Evolutionary conservation across 208 protist species (phyloP), one percentile per base, ranked within the genome.

Genomic region (Leishmania tarentolae): DNA sequence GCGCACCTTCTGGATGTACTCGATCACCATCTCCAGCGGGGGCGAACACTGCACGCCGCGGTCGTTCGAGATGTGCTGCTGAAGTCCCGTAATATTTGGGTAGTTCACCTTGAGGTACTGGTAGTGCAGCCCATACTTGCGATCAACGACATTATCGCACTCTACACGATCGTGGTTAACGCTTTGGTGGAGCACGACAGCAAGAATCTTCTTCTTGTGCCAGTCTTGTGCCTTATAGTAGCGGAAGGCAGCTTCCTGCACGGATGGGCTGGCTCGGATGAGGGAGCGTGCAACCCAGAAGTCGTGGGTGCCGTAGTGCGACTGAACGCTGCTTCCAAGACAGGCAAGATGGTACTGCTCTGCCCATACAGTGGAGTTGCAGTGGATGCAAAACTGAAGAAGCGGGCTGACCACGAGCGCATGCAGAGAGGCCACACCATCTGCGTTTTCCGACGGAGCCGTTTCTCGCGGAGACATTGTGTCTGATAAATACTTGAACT

Each of bases 201-300:
- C 85, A 35, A 85, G 75, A 44, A 86, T 77, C 6, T 73, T 66
- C 50, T 70, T 65, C 31, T 66, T 53, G 2, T 44, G 63, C 40
- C 73, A 37, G 6, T 81, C 70, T 46, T 73, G 79, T 66, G 9
- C 66, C 35, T 73, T 69, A 70, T 80, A 89, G 61, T 78, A 90
- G 50, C 57, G 81, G 40, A 83, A 63, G 50, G 86, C 91, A 2
- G 77, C 86, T 0, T 15, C 83, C 8, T 81, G 82, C n/a, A 92
- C 75, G 31, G 8, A 52, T 4, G 82, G 75, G 1, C 76, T 76
- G 28, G 87, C 73, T 17, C 81, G 86, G 19, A 92, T 68, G 84
- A 91, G 86, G 37, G 89, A 91, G 13, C 91, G 91, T 75, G 73
- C 82, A 0, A 53, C 76, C 88, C 91, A 94, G 81, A 85, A 94